These are phyloP conservation scores for Schizosaccharomyces pombe DNA, from an alignment of 805 yeast species.

Conservation along the genomic window DNA sequence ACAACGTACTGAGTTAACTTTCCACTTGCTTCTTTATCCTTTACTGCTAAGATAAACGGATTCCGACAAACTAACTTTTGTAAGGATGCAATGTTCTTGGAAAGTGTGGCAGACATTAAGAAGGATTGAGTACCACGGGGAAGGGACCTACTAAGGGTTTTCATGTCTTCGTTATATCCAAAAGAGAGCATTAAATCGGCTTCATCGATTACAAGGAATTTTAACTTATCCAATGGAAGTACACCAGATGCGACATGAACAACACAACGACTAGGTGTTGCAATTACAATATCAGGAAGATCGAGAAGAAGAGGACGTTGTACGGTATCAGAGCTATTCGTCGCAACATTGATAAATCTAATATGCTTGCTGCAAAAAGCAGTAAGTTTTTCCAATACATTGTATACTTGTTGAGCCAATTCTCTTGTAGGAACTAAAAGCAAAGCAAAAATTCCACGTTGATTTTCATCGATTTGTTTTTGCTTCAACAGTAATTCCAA, in stretches of 20 bases:
- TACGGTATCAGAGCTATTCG: conserved; percentile 44
- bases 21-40: conserved; percentile 33
- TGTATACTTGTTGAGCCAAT: conserved; percentile 60
- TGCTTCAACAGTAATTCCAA: conserved; percentile 42
- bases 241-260: conserved; percentile 21
- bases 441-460: conserved; percentile 27
- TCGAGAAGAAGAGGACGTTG: conserved; percentile 43
- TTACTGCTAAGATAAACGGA: conserved; percentile 34
- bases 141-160: conserved; percentile 35
- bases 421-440: conserved; percentile 86
- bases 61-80: conserved; percentile 57
- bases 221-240: conserved; percentile 32
- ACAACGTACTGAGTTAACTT: conserved; percentile 69
- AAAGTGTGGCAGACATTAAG: conserved; percentile 87
- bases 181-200: conserved; percentile 76
- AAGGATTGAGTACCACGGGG: conserved; percentile 74
- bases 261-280: conserved; percentile 68
- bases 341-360: conserved; percentile 41
- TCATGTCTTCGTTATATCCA: conserved; percentile 73
- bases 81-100: conserved; percentile 58
- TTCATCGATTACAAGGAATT: conserved; percentile 72
- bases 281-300: conserved; percentile 55
- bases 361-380: conserved; percentile 47
- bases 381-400: conserved; percentile 44
- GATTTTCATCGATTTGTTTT: conserved; percentile 11